Evolutionary conservation across 768 basidiomycete genomes (phyloP).

Genomic region (Psilocybe azurescens): DNA sequence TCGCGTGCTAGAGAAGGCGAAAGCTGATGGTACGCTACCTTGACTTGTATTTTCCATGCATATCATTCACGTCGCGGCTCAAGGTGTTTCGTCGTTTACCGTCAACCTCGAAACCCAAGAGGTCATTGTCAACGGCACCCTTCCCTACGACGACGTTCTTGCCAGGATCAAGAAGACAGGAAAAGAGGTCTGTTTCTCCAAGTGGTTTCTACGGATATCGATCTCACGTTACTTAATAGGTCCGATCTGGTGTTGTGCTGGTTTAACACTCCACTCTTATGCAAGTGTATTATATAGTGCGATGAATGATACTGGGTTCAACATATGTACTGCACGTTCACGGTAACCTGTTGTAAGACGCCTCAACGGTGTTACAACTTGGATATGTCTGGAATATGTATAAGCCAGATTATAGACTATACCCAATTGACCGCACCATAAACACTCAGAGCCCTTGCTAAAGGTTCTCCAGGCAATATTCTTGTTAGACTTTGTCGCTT

Average conservation of each 20-base stretch:
- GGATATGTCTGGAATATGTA: too few relatives aligned
- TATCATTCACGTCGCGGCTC: neutral
- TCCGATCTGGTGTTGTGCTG: conserved; percentile 53
- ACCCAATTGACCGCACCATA: too few relatives aligned
- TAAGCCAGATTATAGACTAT: too few relatives aligned
- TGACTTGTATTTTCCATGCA: neutral
- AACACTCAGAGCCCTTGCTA: too few relatives aligned
- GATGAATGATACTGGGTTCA: neutral
- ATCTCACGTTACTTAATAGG: conserved; percentile 17
- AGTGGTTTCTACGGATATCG: neutral
- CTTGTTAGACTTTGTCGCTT: too few relatives aligned
- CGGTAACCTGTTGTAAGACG: too few relatives aligned
- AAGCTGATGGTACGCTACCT: conserved; percentile 42
- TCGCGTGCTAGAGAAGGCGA: conserved; percentile 74
- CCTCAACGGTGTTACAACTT: too few relatives aligned
- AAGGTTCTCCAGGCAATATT: too few relatives aligned
- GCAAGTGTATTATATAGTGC: neutral
- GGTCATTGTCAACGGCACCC: conserved; percentile 68
- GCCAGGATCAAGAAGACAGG: conserved; percentile 90
- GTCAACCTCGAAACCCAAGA: conserved; percentile 74
- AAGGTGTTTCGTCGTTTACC: conserved; percentile 61
- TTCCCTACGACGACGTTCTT: conserved; percentile 63
- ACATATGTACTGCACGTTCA: neutral
- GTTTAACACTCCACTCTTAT: conserved; percentile 15
- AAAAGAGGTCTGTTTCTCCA: conserved; percentile 65